These are phyloP conservation scores for Anthoceros angustus DNA, from an alignment of 225 moss, liverwort and hornwort species.

Conservation along the genomic window DNA sequence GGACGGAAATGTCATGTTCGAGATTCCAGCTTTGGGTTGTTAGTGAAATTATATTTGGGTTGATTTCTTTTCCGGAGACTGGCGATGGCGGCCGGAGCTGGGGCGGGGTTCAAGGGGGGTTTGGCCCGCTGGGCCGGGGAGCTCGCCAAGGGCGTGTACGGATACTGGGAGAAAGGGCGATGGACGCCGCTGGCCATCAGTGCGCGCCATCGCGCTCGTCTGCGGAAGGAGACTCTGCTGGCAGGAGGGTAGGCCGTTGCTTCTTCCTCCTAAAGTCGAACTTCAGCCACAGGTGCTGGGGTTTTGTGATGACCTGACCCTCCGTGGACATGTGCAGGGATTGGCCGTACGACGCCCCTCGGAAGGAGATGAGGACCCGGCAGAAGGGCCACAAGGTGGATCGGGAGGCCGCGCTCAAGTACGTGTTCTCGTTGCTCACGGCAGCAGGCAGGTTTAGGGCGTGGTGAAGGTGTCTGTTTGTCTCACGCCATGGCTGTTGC, in stretches of 20 bases:
- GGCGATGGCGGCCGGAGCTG: neutral
- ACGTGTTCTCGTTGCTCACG: slow-evolving; percentile 6
- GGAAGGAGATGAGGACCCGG: slow-evolving; percentile 56
- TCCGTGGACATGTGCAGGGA: slow-evolving; percentile 26
- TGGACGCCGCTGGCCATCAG: slow-evolving; percentile 87
- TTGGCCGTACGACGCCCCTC: slow-evolving; percentile 67
- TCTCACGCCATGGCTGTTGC: slow-evolving; percentile 7
- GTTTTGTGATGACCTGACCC: neutral
- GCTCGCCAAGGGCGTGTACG: slow-evolving; percentile 79
- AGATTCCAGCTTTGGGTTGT: too few relatives aligned
- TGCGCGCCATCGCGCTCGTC: slow-evolving; percentile 56
- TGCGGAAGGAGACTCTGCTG: slow-evolving; percentile 69
- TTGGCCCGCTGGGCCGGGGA: slow-evolving; percentile 79
- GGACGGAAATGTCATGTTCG: too few relatives aligned
- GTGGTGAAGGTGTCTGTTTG: neutral
- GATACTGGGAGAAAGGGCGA: slow-evolving; percentile 65
- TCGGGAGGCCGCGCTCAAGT: slow-evolving; percentile 73
- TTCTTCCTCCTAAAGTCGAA: neutral
- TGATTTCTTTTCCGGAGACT: neutral
- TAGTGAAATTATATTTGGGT: too few relatives aligned
- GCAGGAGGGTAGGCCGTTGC: slow-evolving; percentile 45
- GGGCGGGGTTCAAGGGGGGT: slow-evolving; percentile 12
- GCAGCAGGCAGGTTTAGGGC: neutral
- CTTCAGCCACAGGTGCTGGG: neutral
- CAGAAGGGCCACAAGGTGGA: slow-evolving; percentile 93